Conservation (phyloP, 2,329 filamentous ascomycete species). For the Verticillium nonalfalfae region DNA sequence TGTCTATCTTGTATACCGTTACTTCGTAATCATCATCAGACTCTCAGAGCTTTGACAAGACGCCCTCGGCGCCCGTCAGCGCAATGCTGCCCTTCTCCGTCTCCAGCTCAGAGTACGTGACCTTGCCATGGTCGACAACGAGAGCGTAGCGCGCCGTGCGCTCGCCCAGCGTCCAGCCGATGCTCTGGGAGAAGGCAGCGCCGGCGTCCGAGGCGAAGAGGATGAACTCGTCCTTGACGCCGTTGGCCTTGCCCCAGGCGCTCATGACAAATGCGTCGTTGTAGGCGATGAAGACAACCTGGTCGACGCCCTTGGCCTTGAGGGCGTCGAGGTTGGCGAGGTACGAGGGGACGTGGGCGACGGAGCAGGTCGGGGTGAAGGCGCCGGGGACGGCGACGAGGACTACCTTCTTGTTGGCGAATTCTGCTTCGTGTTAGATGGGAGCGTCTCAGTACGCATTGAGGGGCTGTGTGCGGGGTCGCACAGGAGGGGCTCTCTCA, state of each 20-base stretch:
- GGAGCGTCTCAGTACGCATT: neutral
- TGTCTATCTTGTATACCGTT: neutral
- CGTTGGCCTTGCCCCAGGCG: constrained; percentile 86
- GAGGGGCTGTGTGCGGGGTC: neutral
- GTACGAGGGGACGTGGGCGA: constrained; percentile 75
- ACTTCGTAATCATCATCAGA: neutral
- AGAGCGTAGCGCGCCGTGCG: constrained; percentile 76
- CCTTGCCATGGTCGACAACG: constrained; percentile 76
- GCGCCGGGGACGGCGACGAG: constrained; percentile 58
- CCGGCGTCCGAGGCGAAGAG: constrained; percentile 70
- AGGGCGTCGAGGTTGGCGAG: constrained; percentile 64
- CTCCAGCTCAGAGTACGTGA: constrained; percentile 75
- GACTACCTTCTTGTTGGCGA: constrained; percentile 50
- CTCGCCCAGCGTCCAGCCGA: constrained; percentile 72
- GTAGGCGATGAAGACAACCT: constrained; percentile 73
- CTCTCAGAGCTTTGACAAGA: constrained; percentile 45
- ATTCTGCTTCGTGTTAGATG: constrained; percentile 28
- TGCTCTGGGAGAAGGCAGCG: constrained; percentile 67
- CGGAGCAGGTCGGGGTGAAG: constrained; percentile 84
- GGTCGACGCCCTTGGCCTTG: constrained; percentile 75
- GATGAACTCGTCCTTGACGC: constrained; percentile 61
- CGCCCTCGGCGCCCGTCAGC: constrained; percentile 45
- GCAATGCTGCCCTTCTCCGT: constrained; percentile 37
- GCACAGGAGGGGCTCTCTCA: constrained; percentile 21
- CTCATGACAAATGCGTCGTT: constrained; percentile 87